Evolutionary conservation across 2,329 filamentous ascomycete species (phyloP).

Genomic region (Escovopsis sp.): DNA sequence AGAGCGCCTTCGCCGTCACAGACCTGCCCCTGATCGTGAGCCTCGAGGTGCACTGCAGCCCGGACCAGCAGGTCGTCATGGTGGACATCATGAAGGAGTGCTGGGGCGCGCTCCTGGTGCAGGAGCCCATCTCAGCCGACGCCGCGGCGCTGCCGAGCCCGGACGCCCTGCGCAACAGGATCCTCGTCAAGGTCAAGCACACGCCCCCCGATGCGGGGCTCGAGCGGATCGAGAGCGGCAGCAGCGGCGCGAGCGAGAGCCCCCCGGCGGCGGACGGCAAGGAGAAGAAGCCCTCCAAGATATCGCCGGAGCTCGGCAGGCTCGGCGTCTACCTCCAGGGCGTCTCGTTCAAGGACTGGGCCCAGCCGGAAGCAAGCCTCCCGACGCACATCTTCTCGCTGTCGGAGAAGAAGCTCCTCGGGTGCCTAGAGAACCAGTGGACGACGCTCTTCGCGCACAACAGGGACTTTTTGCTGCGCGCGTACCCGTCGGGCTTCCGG

Average conservation of each 20-base stretch:
- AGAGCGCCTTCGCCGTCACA: slow-evolving; percentile 60
- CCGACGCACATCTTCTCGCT: slow-evolving; percentile 56
- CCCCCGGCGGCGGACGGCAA: slow-evolving; percentile 27
- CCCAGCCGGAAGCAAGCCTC: slow-evolving; percentile 54
- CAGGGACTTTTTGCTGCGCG: slow-evolving; percentile 66
- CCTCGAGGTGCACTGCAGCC: slow-evolving; percentile 74
- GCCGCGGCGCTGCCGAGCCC: slow-evolving; percentile 48
- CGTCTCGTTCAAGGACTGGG: slow-evolving; percentile 66
- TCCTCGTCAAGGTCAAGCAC: slow-evolving; percentile 73
- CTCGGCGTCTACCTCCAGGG: slow-evolving; percentile 74
- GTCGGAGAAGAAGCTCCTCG: slow-evolving; percentile 49
- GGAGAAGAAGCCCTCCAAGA: slow-evolving; percentile 38
- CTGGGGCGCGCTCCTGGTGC: slow-evolving; percentile 62
- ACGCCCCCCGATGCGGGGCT: slow-evolving; percentile 26
- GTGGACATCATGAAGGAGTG: slow-evolving; percentile 79
- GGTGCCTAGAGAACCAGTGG: slow-evolving; percentile 36
- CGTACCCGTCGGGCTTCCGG: slow-evolving; percentile 72
- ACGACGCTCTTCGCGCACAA: slow-evolving; percentile 64
- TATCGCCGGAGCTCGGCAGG: slow-evolving; percentile 58
- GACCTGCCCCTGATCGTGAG: slow-evolving; percentile 86
- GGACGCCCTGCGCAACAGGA: slow-evolving; percentile 56
- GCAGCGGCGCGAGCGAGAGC: slow-evolving; percentile 16
- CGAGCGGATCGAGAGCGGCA: slow-evolving; percentile 11
- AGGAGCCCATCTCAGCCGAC: slow-evolving; percentile 30
- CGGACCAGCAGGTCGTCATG: slow-evolving; percentile 77